phyloP scores from a whole-genome alignment of 345 rosid species.

The Heritiera fomes region DNA sequence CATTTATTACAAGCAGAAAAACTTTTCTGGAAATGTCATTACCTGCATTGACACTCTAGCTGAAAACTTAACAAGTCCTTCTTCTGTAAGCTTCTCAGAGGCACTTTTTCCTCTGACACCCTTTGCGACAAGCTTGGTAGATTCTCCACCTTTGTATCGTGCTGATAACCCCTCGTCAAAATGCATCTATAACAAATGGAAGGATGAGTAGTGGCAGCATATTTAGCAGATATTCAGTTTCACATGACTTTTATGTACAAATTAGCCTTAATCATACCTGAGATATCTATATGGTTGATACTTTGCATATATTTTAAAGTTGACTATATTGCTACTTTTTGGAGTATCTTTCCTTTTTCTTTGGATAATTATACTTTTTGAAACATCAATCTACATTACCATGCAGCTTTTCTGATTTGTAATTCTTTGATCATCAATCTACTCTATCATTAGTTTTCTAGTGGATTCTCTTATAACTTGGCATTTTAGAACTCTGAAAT shows the following conservation, averaged over 20 bases:
- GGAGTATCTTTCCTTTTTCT: background rate
- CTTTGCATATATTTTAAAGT: background rate
- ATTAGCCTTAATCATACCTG: background rate
- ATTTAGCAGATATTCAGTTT: conserved; percentile 1
- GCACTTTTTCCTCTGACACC: conserved; percentile 37
- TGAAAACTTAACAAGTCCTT: conserved; percentile 82
- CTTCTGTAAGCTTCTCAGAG: conserved; percentile 72
- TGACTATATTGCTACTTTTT: background rate
- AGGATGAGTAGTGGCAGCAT: conserved; percentile 12
- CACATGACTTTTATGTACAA: background rate
- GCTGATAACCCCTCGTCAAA: conserved; percentile 93
- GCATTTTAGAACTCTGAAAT: background rate
- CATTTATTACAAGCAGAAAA: background rate
- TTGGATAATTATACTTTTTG: background rate
- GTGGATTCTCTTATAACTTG: too few relatives aligned
- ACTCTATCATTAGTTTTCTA: too few relatives aligned
- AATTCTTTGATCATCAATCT: background rate
- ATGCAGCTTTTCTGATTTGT: background rate
- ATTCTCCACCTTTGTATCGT: conserved; percentile 72
- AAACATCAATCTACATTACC: conserved; percentile 9
- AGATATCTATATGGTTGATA: background rate
- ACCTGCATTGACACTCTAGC: conserved; percentile 90
- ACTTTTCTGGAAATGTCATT: conserved; percentile 22
- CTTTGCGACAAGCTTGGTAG: conserved; percentile 39
- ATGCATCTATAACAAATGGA: conserved; percentile 62